phyloP scores from a whole-genome alignment of 352 stramenopile species.

The Aphanomyces stellatus region DNA sequence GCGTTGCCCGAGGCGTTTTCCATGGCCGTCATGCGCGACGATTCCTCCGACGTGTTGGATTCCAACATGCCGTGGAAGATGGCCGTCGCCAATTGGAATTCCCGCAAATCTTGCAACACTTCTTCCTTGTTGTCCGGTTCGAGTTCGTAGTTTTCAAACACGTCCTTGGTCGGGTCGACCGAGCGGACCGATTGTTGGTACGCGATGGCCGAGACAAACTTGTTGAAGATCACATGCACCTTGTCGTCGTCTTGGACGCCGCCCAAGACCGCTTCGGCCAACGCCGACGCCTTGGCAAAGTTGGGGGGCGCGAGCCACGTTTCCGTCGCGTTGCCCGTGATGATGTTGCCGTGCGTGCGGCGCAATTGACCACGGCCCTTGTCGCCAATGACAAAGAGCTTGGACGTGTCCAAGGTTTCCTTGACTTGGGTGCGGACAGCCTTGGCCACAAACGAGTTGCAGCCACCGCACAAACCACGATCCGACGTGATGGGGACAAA shows the following conservation, averaged over 20 bases:
- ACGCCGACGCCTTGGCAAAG: conserved; percentile 87
- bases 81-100: conserved; percentile 84
- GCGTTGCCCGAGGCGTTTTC: conserved; percentile 99
- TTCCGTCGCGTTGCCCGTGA: conserved; percentile 78
- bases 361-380: conserved; percentile 93
- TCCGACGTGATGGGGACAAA: conserved; percentile 96
- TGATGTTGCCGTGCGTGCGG: conserved; percentile 58
- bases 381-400: conserved; percentile 95
- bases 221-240: conserved; percentile 96
- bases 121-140: conserved; percentile 97
- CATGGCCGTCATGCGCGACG: conserved; percentile 98
- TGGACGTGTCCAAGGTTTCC: conserved; percentile 47
- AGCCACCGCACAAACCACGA: conserved; percentile 97
- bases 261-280: conserved; percentile 84
- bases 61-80: conserved; percentile 97
- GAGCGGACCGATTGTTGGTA: conserved; percentile 91
- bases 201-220: conserved; percentile 93
- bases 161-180: conserved; percentile 51
- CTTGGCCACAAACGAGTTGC: conserved; percentile 96
- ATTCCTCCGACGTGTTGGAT: conserved; percentile 96
- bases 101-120: conserved; percentile 94
- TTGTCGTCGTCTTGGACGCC: conserved; percentile 79
- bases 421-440: conserved; percentile 74
- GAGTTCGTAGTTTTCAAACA: conserved; percentile 93
- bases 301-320: conserved; percentile 71